Base-by-base conservation (phyloP, 176 grass and related monocot species). In the Oryza nivara region DNA sequence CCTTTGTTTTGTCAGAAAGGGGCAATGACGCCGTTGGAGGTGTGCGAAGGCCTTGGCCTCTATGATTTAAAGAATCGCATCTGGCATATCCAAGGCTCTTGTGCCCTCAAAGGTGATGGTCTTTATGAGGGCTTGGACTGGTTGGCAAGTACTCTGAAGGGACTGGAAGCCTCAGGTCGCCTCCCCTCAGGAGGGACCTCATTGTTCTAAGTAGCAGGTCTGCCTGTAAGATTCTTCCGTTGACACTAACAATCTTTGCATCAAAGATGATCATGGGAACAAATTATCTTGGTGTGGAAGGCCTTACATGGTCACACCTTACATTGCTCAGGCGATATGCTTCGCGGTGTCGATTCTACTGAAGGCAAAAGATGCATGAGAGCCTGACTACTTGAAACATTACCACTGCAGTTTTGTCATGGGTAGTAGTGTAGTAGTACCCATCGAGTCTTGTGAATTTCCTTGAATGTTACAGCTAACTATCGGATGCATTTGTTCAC, bases 41-140 rank as follows among this genome's bases (percentile, higher is more conserved):
- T 92, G 8, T 95, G 90, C 0, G 88, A 95, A 56, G 90, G 90
- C 32, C 90, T 95, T 67, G 93, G 90, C 20, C 88, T 95, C 11
- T 95, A 90, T 77, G 90, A 92, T 74, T 79, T 95, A 83, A 92
- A 83, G 88, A 92, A 92, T 69, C 85, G 88, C 46, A 74, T 61
- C 10, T 95, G 93, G 93, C 90, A 92, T 75, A 95, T 95, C 67
- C 90, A 95, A 84, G 90, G 90, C 47, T 90, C 90, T 20, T 95
- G 93, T 84, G 93, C 90, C 30, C 75, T 92, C 23, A 83, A 85
- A 80, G 93, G 93, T 75, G 90, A 90, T 84, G 90, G 93, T 36
- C 88, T 95, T 68, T 95, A 92, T 60, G 88, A 95, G 72, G 90
- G 93, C 22, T 88, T 95, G 82, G 93, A 92, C 72, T 95, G 90